Evolutionary conservation across 2,329 filamentous ascomycete species (phyloP), one percentile per base, ranked within the genome.

Genomic region (Dactylellina parvicollis): DNA sequence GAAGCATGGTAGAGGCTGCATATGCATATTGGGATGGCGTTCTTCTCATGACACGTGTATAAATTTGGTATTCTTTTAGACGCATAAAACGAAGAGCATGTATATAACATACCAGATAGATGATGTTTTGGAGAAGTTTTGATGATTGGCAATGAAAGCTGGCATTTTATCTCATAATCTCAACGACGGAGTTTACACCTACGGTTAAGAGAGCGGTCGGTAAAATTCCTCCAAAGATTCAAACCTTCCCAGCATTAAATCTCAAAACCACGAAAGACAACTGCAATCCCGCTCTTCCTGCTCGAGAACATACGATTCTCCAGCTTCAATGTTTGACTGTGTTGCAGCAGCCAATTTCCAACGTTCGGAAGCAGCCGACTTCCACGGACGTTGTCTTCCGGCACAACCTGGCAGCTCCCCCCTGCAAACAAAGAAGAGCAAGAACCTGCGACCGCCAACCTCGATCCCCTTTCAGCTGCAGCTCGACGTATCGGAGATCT

Each of bases 331-430:
- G 26, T 14, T 26, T 26, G 32, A 3, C 4, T 57, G 52, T 16
- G 67, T 72, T 72, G 67, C 32, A n/a, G 30, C 30, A 14, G 24
- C 28, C 30, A 59, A 50, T 49, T 18, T 55, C 40, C 67, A 54
- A 71, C 66, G 47, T 26, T 44, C 67, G 67, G 67, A 72, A 72
- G 20, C 67, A 57, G 67, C 52, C 67, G 67, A 72, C 67, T 26
- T 60, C 67, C 67, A 72, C 67, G 59, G 59, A 30, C 20, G 40
- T 14, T 24, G 7, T 18, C 36, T 52, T 50, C 66, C 66, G 66
- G 42, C 47, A 36, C 24, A 7, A 34, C 49, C 30, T 12, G 32
- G 24, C 52, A 14, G 40, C 38, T 42, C 34, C 42, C 26, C 47
- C 24, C 16, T n/a, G 14, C 24, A 16, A 10, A 18, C 47, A 8